Evolutionary conservation across 2,329 filamentous ascomycete genomes (phyloP).

Genomic region (Verticillium klebahnii): DNA sequence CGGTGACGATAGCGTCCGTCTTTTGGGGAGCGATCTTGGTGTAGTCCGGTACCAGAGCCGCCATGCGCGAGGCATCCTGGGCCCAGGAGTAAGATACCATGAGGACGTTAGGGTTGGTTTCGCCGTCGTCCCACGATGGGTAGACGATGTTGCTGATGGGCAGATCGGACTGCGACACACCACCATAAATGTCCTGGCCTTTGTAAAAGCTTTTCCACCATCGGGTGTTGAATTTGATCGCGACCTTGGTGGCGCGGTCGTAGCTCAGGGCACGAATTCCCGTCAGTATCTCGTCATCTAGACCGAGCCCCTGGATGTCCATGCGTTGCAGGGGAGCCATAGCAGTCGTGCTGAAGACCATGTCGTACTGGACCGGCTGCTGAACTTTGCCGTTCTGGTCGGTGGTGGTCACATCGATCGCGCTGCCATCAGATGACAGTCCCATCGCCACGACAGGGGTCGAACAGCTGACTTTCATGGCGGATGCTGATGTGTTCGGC

Average conservation of each 20-base stretch:
- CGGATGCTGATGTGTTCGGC: background rate
- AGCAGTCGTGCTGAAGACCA: constrained; percentile 23
- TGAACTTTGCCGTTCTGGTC: background rate
- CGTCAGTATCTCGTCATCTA: constrained; percentile 2
- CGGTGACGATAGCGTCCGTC: constrained; percentile 3
- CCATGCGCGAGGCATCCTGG: constrained; percentile 25
- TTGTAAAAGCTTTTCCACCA: constrained; percentile 23
- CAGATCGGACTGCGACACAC: constrained; percentile 18
- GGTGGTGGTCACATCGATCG: background rate
- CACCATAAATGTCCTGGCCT: background rate
- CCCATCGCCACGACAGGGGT: background rate
- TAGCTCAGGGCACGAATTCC: constrained; percentile 24
- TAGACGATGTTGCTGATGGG: constrained; percentile 21
- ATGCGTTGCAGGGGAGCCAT: constrained; percentile 21
- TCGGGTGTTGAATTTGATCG: constrained; percentile 25
- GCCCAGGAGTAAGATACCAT: constrained; percentile 26
- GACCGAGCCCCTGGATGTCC: constrained; percentile 12
- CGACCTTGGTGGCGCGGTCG: constrained; percentile 24
- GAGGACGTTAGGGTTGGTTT: constrained; percentile 19
- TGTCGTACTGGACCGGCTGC: constrained; percentile 8
- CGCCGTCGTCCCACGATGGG: constrained; percentile 24
- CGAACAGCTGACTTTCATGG: background rate
- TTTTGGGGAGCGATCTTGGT: background rate
- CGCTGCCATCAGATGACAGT: background rate
- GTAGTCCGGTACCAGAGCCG: constrained; percentile 8